Evolutionary conservation across 768 basidiomycete species (phyloP).

Genomic region (Chalciporus pseudorubinellus): DNA sequence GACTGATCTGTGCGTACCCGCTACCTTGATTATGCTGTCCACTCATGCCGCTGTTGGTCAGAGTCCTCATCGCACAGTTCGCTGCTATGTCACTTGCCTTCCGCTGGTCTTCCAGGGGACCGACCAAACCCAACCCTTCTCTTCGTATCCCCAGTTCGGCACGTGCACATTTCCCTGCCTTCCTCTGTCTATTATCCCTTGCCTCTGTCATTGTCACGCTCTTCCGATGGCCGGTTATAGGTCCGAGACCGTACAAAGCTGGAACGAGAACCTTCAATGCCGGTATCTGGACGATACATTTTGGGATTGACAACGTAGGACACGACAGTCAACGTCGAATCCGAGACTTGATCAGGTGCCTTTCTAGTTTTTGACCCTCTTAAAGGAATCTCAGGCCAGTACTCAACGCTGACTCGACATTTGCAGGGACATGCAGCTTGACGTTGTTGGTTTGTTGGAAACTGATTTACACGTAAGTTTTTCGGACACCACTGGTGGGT

Average conservation of each 20-base stretch:
- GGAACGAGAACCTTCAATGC: conserved; percentile 70
- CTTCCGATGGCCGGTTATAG: conserved; percentile 48
- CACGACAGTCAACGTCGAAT: conserved; percentile 35
- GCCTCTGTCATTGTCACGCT: conserved; percentile 53
- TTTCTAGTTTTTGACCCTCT: conserved; percentile 16
- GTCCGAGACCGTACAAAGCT: conserved; percentile 58
- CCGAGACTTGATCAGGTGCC: conserved; percentile 58
- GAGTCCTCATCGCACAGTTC: conserved; percentile 56
- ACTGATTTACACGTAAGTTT: conserved; percentile 76
- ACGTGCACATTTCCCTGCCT: conserved; percentile 30
- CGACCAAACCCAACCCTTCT: neutral
- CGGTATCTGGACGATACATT: conserved; percentile 92
- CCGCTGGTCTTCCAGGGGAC: conserved; percentile 33
- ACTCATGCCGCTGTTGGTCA: conserved; percentile 20
- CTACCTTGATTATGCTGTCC: neutral
- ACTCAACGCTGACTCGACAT: neutral
- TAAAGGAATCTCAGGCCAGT: neutral
- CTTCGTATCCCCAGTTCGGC: conserved; percentile 18
- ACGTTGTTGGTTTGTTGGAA: conserved; percentile 82
- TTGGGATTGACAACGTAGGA: conserved; percentile 55
- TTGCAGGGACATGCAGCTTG: conserved; percentile 74
- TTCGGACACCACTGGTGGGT: neutral
- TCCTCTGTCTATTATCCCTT: conserved; percentile 42
- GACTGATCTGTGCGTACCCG: conserved; percentile 59
- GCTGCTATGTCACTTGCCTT: conserved; percentile 49